phyloP scores from a whole-genome alignment of 306 rosid species.

The Abrus precatorius region DNA sequence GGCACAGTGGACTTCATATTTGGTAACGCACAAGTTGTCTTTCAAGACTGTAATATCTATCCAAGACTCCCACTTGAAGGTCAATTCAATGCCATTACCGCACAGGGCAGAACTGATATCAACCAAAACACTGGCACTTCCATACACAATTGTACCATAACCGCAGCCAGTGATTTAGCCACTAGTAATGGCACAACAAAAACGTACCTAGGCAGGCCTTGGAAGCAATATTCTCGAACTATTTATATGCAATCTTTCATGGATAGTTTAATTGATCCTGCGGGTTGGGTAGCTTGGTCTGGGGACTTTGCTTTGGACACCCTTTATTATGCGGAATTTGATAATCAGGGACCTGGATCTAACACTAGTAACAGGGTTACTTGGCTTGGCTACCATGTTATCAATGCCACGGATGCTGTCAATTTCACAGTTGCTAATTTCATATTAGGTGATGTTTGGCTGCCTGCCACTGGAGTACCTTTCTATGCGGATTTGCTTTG shows the following conservation, averaged over 20 bases:
- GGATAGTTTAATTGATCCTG: slow-evolving; percentile 52
- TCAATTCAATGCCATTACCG: slow-evolving; percentile 59
- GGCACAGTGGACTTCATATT: slow-evolving; percentile 67
- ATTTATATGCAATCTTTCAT: slow-evolving; percentile 62
- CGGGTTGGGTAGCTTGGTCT: slow-evolving; percentile 62
- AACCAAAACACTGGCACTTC: slow-evolving; percentile 63
- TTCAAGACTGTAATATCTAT: slow-evolving; percentile 60
- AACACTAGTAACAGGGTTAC: slow-evolving; percentile 47
- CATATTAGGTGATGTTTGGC: slow-evolving; percentile 53
- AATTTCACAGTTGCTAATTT: slow-evolving; percentile 55
- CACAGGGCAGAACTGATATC: slow-evolving; percentile 58
- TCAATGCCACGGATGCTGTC: slow-evolving; percentile 35
- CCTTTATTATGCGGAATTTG: slow-evolving; percentile 58
- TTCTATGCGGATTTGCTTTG: slow-evolving; percentile 40
- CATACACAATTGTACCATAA: slow-evolving; percentile 53
- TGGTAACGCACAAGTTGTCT: slow-evolving; percentile 61
- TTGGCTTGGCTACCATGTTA: slow-evolving; percentile 55
- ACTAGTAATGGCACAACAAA: slow-evolving; percentile 24
- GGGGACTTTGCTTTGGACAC: slow-evolving; percentile 57
- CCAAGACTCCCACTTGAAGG: slow-evolving; percentile 52
- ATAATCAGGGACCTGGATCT: slow-evolving; percentile 57
- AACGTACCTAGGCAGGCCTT: slow-evolving; percentile 64
- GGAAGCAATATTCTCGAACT: slow-evolving; percentile 55
- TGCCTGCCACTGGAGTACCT: slow-evolving; percentile 55
- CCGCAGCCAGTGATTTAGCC: slow-evolving; percentile 53